Evolutionary conservation across 2,329 filamentous ascomycete species (phyloP).

Genomic region (Fusarium torulosum): DNA sequence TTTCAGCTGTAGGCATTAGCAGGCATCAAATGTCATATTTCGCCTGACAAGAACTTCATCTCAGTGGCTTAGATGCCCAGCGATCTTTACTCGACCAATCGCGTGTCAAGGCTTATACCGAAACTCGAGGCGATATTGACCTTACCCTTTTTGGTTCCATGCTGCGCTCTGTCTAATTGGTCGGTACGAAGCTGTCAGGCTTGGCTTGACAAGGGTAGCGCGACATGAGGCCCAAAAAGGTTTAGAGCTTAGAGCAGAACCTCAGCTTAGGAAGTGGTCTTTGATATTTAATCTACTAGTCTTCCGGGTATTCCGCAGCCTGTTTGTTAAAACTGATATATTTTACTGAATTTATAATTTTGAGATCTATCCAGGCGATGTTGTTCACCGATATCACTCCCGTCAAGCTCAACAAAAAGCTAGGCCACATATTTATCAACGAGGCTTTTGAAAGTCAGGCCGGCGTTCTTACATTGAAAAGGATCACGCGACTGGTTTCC

Average conservation of each 20-base stretch:
- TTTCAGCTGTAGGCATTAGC: constrained; percentile 1
- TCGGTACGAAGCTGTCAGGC: neutral
- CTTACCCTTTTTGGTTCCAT: constrained; percentile 12
- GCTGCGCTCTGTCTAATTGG: constrained; percentile 17
- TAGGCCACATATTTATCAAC: no score
- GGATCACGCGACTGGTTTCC: no score
- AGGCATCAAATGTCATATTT: neutral
- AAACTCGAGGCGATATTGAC: constrained; percentile 2
- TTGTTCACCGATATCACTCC: no score
- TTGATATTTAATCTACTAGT: no score
- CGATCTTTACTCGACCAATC: neutral
- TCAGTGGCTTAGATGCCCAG: no score
- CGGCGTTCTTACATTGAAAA: no score
- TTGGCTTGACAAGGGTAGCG: constrained; percentile 8
- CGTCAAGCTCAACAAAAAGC: no score
- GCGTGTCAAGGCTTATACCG: neutral
- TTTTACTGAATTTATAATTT: no score
- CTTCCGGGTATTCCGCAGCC: no score
- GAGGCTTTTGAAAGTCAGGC: no score
- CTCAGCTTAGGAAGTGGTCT: constrained; percentile 3
- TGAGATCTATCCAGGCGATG: no score
- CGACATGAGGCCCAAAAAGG: constrained; percentile 14
- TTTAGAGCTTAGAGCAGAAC: constrained; percentile 12
- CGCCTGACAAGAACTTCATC: neutral
- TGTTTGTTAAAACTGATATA: no score